phyloP scores from a whole-genome alignment of 148 eudicot genomes.

The Salicornia ramosissima region DNA sequence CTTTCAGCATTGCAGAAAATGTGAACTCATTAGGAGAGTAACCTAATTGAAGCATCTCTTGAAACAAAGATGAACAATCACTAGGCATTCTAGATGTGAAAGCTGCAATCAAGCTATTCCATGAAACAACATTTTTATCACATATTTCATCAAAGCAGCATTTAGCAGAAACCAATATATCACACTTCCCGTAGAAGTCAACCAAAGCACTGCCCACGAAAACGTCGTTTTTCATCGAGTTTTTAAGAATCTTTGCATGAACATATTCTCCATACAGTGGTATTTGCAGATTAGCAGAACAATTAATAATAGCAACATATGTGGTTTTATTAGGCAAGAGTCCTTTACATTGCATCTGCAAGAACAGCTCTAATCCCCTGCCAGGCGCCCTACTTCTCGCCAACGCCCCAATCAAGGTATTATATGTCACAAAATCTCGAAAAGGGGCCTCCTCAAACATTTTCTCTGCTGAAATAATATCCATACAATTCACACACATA shows the following conservation, averaged over 20 bases:
- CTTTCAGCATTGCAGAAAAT: constrained; percentile 49
- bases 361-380: constrained; percentile 41
- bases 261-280: constrained; percentile 42
- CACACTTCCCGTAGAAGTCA: constrained; percentile 54
- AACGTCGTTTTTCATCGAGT: constrained; percentile 41
- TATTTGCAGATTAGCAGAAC: constrained; percentile 35
- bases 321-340: constrained; percentile 46
- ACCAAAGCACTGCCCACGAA: constrained; percentile 62
- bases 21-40: constrained; percentile 47
- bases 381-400: constrained; percentile 36
- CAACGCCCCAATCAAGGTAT: constrained; percentile 47
- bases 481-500: constrained; percentile 49
- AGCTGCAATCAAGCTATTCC: constrained; percentile 61
- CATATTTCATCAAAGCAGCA: constrained; percentile 55
- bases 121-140: constrained; percentile 53
- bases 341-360: constrained; percentile 29
- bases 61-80: constrained; percentile 30
- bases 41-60: constrained; percentile 50
- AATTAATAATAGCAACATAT: constrained; percentile 41
- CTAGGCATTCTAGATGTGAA: constrained; percentile 30
- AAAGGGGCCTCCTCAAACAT: constrained; percentile 34
- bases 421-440: constrained; percentile 64
- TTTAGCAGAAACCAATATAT: constrained; percentile 38
- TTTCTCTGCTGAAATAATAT: constrained; percentile 32
- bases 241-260: constrained; percentile 53